A percentile compares a stretch with the other conserved stretches of the same genome.
Conservation (phyloP, 129 eudicot species). For the Smallanthus sonchifolius region DNA sequence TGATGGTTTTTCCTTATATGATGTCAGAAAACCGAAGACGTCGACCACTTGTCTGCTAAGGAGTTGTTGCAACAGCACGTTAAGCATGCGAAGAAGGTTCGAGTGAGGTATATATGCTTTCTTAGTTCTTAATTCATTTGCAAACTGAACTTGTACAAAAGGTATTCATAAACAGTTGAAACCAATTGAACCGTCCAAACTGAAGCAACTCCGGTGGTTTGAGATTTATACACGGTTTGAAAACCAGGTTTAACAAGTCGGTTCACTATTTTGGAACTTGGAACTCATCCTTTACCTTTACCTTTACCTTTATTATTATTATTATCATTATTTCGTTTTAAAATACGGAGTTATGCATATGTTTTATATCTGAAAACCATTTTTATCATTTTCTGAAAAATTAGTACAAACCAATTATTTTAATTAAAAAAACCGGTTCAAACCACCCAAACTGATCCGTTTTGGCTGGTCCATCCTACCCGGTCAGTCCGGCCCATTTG, state of each 20-base stretch:
- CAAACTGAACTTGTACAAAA: too few species aligned
- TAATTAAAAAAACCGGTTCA: neutral
- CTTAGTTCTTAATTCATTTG: too few species aligned
- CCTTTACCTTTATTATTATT: too few species aligned
- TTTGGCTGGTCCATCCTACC: neutral
- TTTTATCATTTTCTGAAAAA: too few species aligned
- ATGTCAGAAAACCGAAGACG: constrained; percentile 45
- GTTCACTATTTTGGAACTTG: too few species aligned
- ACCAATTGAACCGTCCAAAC: too few species aligned
- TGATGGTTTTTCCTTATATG: constrained; percentile 11
- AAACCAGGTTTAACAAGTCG: too few species aligned
- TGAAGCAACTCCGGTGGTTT: too few species aligned
- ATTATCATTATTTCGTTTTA: neutral
- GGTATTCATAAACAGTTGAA: too few species aligned
- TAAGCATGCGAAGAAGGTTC: constrained; percentile 83
- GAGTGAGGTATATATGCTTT: constrained; percentile 51
- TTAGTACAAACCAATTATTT: too few species aligned
- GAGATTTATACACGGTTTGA: too few species aligned
- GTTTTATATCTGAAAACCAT: neutral
- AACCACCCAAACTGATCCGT: neutral
- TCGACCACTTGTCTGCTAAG: constrained; percentile 49
- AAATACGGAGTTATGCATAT: neutral
- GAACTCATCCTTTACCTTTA: too few species aligned
- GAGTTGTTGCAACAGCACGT: constrained; percentile 71
- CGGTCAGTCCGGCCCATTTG: neutral